Evolutionary conservation across 2,329 filamentous ascomycete genomes (phyloP).

Genomic region (Cercospora berteroae): DNA sequence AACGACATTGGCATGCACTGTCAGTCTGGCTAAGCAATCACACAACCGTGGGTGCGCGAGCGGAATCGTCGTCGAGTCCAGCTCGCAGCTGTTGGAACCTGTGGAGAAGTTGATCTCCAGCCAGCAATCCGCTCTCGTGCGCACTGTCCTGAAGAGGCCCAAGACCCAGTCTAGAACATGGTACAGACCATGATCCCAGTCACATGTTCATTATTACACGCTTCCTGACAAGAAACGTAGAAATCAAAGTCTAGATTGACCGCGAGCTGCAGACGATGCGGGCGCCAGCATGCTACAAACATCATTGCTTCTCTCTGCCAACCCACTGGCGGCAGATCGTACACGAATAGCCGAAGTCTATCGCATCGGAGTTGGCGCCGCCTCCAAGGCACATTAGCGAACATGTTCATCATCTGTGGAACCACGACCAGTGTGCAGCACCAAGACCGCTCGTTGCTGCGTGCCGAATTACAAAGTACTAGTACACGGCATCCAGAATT

Average conservation of each 20-base stretch:
- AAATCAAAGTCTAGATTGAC: not conserved
- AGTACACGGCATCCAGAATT: not conserved
- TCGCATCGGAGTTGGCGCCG: conserved; percentile 4
- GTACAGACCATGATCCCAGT: conserved; percentile 1
- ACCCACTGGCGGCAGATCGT: not conserved
- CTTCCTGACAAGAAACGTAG: not conserved
- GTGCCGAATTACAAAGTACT: not conserved
- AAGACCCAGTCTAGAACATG: conserved; percentile 1
- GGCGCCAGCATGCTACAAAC: not conserved
- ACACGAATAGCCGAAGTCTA: conserved; percentile 7
- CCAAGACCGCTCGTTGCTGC: not conserved
- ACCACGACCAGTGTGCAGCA: not conserved
- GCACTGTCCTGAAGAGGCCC: not conserved
- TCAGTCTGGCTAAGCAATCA: not conserved
- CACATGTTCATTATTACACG: not conserved
- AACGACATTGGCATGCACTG: not conserved
- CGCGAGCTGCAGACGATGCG: not conserved
- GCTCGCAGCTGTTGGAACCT: not conserved
- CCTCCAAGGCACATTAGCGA: not conserved
- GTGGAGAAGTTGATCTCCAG: conserved; percentile 4
- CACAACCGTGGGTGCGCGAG: not conserved
- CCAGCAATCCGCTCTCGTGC: conserved; percentile 1
- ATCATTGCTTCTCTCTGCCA: not conserved
- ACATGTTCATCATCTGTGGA: not conserved
- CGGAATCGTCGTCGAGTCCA: not conserved